Base-by-base conservation (phyloP, 2,329 filamentous ascomycete genomes). In the Xylaria sp. region DNA sequence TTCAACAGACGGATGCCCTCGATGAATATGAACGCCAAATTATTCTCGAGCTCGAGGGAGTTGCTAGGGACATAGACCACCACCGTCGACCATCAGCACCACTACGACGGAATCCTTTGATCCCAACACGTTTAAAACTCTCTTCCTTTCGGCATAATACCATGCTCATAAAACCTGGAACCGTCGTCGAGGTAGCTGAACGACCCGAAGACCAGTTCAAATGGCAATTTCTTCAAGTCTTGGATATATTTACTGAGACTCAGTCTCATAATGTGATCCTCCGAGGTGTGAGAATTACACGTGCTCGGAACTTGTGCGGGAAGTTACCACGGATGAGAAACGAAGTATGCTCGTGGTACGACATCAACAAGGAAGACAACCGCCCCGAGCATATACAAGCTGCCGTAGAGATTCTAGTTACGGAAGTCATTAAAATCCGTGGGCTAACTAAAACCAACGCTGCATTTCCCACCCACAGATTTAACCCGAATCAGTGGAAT, bases 381-480 rank as follows among this genome's bases (percentile, higher is more conserved):
- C 69, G 79, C 2, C 40, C 71, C 0, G 61, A 75, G 0, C 61
- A 81, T 0, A 66, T 78, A 0, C 83, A 87, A 23, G 76, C 80
- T 0, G 66, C 82, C 0, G 72, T 85, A 0, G 84, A 88, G 1
- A 74, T 90, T 0, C 51, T 77, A 0, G 64, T 84, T 0, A 59
- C 71, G 0, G 68, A 80, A 0, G 79, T 90, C 0, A 72, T 81
- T 1, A 69, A 77, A 1, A 77, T 82, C 6, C 79, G 87, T 0
- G 75, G 75, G 0, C 77, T 92, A 0, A 74, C 82, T 0, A 78
- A 85, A 1, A 92, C 90, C 0, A 93, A 92, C 66, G 76, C 82
- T 0, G 72, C 77, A 0, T 88, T 83, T 51, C 85, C 85, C 0
- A 65, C 75, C 0, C 79, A 81, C 57, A 75, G 78, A 0, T 79